Evolutionary conservation across 192 early-diverging fungal species (phyloP).

Genomic region (Spizellomyces sp.): DNA sequence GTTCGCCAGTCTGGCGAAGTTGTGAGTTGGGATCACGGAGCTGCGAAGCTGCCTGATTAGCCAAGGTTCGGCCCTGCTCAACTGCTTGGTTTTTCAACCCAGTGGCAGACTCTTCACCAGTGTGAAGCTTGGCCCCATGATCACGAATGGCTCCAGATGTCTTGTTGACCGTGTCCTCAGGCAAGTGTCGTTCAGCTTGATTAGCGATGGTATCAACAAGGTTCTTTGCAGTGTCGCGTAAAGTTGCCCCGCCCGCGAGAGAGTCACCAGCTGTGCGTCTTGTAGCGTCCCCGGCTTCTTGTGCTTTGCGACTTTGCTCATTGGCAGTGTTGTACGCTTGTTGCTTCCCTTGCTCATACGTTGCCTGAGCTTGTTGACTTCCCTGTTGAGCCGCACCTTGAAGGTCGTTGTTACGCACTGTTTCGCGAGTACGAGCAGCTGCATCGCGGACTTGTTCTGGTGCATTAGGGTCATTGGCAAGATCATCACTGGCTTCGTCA

Average conservation of each 20-base stretch:
- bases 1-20: slow-evolving; percentile 26
- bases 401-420: slow-evolving; percentile 21
- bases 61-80: slow-evolving; percentile 8
- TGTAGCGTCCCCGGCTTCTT: slow-evolving; percentile 19
- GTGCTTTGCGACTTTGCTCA: slow-evolving; percentile 9
- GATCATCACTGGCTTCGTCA: slow-evolving; percentile 19
- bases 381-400: slow-evolving; percentile 23
- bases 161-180: slow-evolving; percentile 30
- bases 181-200: slow-evolving; percentile 27
- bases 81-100: slow-evolving; percentile 2
- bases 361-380: slow-evolving; percentile 22
- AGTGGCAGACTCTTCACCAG: slow-evolving; percentile 21
- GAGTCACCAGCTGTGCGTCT: slow-evolving; percentile 30
- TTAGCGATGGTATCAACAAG: slow-evolving; percentile 30
- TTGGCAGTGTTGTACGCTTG: slow-evolving; percentile 8
- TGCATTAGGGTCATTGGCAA: slow-evolving; percentile 33
- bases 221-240: slow-evolving; percentile 34
- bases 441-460: slow-evolving; percentile 23
- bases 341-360: slow-evolving; percentile 10
- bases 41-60: slow-evolving; percentile 7
- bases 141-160: slow-evolving; percentile 30
- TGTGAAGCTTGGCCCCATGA: slow-evolving; percentile 26
- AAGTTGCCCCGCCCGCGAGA: slow-evolving; percentile 19
- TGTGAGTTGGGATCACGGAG: slow-evolving; percentile 35
- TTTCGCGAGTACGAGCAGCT: slow-evolving; percentile 28